A percentile compares a stretch with the other conserved stretches of the same genome.
Conservation (phyloP, 148 eudicot species). For the Euryodendron excelsum region DNA sequence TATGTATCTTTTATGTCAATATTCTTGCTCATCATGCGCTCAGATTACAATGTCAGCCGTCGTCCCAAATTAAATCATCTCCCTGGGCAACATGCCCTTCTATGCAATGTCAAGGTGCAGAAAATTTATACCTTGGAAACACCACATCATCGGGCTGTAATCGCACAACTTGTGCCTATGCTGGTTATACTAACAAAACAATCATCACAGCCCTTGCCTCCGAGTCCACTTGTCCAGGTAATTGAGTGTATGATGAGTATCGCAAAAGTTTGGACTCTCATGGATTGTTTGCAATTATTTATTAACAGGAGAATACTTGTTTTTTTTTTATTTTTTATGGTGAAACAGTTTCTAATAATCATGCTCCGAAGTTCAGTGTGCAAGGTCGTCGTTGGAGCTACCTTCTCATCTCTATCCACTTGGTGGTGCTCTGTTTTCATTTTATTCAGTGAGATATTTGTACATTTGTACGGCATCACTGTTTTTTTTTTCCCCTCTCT, state of each 20-base stretch:
- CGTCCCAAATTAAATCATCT: slow-evolving; percentile 47
- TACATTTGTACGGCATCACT: neutral
- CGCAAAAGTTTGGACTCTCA: neutral
- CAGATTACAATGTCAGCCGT: slow-evolving; percentile 67
- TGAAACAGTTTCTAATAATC: slow-evolving; percentile 3
- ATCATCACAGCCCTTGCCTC: slow-evolving; percentile 38
- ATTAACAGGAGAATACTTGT: slow-evolving; percentile 7
- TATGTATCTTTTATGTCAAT: no score
- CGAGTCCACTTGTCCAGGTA: slow-evolving; percentile 66
- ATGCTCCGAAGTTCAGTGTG: slow-evolving; percentile 28
- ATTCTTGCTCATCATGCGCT: neutral
- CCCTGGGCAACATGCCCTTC: slow-evolving; percentile 34
- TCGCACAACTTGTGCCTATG: slow-evolving; percentile 57
- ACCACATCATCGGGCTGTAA: slow-evolving; percentile 48
- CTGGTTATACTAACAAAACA: slow-evolving; percentile 49
- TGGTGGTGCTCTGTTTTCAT: slow-evolving; percentile 28
- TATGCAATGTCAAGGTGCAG: slow-evolving; percentile 37
- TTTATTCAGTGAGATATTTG: neutral
- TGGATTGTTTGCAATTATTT: slow-evolving; percentile 1
- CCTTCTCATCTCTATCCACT: slow-evolving; percentile 32
- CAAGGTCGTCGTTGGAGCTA: slow-evolving; percentile 37
- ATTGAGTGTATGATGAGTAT: no score
- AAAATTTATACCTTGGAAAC: slow-evolving; percentile 35
- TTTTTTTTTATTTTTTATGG: slow-evolving; percentile 1
- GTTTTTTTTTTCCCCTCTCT: neutral